Evolutionary conservation across 177 flowering plant species (phyloP).

Genomic region (Vitis hybrid): DNA sequence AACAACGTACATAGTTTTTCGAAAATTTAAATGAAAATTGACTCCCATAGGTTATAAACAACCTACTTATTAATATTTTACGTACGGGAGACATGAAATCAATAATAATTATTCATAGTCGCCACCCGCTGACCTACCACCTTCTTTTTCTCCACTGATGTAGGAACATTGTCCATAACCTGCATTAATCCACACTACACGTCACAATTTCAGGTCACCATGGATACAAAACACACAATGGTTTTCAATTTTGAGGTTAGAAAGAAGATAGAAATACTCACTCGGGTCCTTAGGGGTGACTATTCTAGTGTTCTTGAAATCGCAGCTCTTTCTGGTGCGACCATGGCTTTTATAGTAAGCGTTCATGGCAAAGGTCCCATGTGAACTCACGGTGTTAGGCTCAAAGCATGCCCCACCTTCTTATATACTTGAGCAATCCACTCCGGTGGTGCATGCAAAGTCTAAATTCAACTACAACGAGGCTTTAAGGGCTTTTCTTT

Average conservation of each 20-base stretch:
- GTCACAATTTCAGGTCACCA: too few relatives aligned
- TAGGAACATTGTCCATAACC: too few relatives aligned
- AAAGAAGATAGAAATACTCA: constrained; percentile 23
- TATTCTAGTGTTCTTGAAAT: constrained; percentile 53
- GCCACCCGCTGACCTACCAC: too few relatives aligned
- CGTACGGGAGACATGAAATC: too few relatives aligned
- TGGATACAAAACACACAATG: neutral
- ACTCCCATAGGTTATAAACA: too few relatives aligned
- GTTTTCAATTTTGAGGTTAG: neutral
- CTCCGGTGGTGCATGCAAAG: constrained; percentile 61
- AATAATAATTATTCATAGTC: too few relatives aligned
- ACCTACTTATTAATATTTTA: too few relatives aligned
- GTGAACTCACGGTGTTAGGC: constrained; percentile 59
- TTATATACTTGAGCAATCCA: constrained; percentile 69
- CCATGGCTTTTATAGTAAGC: constrained; percentile 61
- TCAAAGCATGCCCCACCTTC: constrained; percentile 63
- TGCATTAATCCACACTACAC: too few relatives aligned
- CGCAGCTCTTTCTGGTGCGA: constrained; percentile 51
- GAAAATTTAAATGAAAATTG: too few relatives aligned
- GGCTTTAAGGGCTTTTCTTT: constrained; percentile 37
- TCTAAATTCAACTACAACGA: constrained; percentile 64
- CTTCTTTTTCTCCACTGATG: too few relatives aligned
- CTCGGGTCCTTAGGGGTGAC: constrained; percentile 59
- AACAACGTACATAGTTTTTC: too few relatives aligned
- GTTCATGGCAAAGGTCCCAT: constrained; percentile 80